These are phyloP conservation scores for Leptographium flavum DNA, from an alignment of 2,329 filamentous ascomycete species.

Conservation along the genomic window DNA sequence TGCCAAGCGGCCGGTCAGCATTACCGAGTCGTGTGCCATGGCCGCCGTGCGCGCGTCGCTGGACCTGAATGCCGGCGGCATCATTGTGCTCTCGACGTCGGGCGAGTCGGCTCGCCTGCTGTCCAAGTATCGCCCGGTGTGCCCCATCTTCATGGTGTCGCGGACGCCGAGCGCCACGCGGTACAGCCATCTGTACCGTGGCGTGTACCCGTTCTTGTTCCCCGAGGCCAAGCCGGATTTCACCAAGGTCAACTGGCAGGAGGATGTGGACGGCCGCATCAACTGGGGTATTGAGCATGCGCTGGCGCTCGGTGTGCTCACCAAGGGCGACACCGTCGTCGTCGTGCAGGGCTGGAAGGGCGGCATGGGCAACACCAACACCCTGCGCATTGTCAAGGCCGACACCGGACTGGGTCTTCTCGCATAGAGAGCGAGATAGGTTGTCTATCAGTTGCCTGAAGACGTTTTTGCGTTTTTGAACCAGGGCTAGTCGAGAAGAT, in stretches of 20 bases:
- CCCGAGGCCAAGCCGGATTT: slow-evolving; percentile 91
- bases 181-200: slow-evolving; percentile 91
- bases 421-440: too few species aligned
- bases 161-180: slow-evolving; percentile 71
- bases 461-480: too few species aligned
- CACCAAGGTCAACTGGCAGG: slow-evolving; percentile 85
- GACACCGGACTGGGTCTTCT: slow-evolving; percentile 44
- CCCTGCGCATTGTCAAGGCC: slow-evolving; percentile 49
- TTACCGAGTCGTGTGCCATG: slow-evolving; percentile 92
- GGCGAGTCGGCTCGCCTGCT: slow-evolving; percentile 88
- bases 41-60: slow-evolving; percentile 89
- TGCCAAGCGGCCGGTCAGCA: slow-evolving; percentile 68
- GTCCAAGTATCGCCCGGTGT: slow-evolving; percentile 97
- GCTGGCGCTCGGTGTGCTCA: slow-evolving; percentile 65
- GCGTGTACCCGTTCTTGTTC: slow-evolving; percentile 96
- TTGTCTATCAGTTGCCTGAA: too few species aligned
- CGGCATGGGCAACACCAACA: slow-evolving; percentile 86
- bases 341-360: slow-evolving; percentile 87
- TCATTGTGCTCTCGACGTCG: slow-evolving; percentile 90
- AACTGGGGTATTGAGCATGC: slow-evolving; percentile 92
- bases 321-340: slow-evolving; percentile 59
- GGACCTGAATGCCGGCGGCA: slow-evolving; percentile 91
- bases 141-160: slow-evolving; percentile 98
- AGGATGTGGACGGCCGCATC: slow-evolving; percentile 93
- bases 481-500: too few species aligned